Evolutionary conservation across 2,329 filamentous ascomycete species (phyloP), one percentile per base, ranked within the genome.

Genomic region (Fusarium sp.): DNA sequence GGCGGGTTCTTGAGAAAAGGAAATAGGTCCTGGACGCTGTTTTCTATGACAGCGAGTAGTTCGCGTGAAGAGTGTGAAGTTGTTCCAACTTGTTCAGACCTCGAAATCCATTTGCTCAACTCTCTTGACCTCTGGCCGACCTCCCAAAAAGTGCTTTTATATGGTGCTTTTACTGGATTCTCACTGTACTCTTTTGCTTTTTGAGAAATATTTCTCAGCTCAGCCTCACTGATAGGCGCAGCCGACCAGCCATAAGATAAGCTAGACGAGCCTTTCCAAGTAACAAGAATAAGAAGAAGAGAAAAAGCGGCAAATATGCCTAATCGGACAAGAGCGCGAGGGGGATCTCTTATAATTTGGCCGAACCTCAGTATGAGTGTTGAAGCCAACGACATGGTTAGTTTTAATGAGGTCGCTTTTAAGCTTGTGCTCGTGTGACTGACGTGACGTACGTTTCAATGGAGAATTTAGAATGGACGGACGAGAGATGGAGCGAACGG

Each of bases 121-220:
- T 63, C 20, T 4, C 52, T 57, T 2, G 67, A 69, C 0, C 77
- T 64, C 23, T 75, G 74, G 2, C 77, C 77, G 11, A 74, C 65
- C 26, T 78, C 75, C 57, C 76, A 77, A 26, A 78, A 78, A 0
- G 72, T 51, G 2, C 70, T 56, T 20, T 75, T 75, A 59, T 75
- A 78, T 0, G 76, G 77, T 2, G 71, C 41, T 6, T 57, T 8
- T 23, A 78, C 61, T 4, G 69, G 68, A 13, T 65, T 61, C 13
- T 76, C 72, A 6, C 55, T 59, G 44, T 72, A 77, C 8, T 65
- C 45, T 1, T 55, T 57, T 1, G 53, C 65, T 5, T 37, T 38
- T 13, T 55, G n/a, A 0, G 65, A 56, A 4, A 69, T 42, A 12
- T 69, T 57, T 13, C 8, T 34, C 0, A 58, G 10, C 3, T 46